Conservation (phyloP, 345 rosid genomes). For the Punica granatum region DNA sequence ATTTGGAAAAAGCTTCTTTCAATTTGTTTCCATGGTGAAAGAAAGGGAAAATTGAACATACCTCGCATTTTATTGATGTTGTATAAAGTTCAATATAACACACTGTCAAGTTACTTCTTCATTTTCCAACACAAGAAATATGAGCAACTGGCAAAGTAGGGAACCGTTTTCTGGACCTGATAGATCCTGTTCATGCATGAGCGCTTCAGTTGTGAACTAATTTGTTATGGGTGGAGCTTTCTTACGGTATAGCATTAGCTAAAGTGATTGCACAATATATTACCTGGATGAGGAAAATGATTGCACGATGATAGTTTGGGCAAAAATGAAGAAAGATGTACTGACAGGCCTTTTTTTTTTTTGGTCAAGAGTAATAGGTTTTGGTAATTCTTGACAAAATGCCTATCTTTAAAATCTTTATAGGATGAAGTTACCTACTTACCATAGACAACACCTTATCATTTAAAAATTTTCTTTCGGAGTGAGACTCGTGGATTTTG, state of each 20-base stretch:
- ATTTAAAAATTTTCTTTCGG: too few relatives aligned
- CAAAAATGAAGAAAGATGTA: neutral
- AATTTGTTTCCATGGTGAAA: neutral
- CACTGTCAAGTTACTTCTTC: neutral
- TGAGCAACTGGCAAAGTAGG: neutral
- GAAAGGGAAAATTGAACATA: neutral
- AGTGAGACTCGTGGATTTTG: too few relatives aligned
- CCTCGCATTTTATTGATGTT: too few relatives aligned
- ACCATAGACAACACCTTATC: too few relatives aligned
- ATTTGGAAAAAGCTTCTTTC: neutral
- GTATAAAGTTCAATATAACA: too few relatives aligned
- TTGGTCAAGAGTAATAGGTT: neutral
- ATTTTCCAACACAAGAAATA: neutral
- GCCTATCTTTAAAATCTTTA: neutral
- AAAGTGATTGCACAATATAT: neutral
- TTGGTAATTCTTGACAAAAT: neutral
- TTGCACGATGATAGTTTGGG: neutral
- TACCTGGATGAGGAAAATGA: too few relatives aligned
- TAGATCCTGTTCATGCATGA: neutral
- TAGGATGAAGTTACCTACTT: neutral
- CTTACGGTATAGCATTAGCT: neutral
- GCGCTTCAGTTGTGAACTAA: neutral
- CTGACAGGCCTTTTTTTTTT: too few relatives aligned
- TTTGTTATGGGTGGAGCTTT: neutral
- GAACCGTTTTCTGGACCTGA: neutral